These are phyloP conservation scores for Hypomontagnella submonticulosa DNA, from an alignment of 495 filamentous ascomycete species.

Conservation along the genomic window DNA sequence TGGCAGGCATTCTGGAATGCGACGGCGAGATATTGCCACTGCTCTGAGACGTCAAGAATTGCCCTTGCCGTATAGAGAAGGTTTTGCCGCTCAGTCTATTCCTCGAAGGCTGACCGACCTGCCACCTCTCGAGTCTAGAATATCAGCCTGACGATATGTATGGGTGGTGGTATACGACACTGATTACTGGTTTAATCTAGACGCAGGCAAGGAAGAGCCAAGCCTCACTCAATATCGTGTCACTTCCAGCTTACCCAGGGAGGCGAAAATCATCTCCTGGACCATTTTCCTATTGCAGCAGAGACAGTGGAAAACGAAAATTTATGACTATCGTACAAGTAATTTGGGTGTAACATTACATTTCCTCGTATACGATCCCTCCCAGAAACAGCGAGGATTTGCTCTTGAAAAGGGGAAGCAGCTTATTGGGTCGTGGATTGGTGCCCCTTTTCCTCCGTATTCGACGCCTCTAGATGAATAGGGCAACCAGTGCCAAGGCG, in stretches of 20 bases:
- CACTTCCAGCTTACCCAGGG: neutral
- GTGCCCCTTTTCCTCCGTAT: neutral
- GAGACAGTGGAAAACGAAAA: neutral
- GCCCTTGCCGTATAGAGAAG: conserved; percentile 29
- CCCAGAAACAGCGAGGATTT: neutral
- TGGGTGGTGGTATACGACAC: conserved; percentile 4
- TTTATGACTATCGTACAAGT: conserved; percentile 19
- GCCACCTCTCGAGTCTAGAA: neutral
- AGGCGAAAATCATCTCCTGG: conserved; percentile 3
- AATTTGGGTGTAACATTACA: neutral
- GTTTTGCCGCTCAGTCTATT: conserved; percentile 22
- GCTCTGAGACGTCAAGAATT: neutral
- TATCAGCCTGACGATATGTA: neutral
- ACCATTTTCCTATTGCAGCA: conserved; percentile 9
- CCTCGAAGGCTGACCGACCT: conserved; percentile 8
- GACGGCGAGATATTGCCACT: conserved; percentile 25
- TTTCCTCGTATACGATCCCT: neutral
- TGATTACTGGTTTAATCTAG: conserved; percentile 5
- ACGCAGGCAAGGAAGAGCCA: neutral
- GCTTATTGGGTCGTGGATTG: neutral
- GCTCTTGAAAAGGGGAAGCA: neutral
- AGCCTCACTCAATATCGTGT: neutral
- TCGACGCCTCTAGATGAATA: neutral
- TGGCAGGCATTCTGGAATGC: neutral
- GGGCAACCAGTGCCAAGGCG: conserved; percentile 10